phyloP scores from a whole-genome alignment of 257 asterid species.

The Fraxinus excelsior region DNA sequence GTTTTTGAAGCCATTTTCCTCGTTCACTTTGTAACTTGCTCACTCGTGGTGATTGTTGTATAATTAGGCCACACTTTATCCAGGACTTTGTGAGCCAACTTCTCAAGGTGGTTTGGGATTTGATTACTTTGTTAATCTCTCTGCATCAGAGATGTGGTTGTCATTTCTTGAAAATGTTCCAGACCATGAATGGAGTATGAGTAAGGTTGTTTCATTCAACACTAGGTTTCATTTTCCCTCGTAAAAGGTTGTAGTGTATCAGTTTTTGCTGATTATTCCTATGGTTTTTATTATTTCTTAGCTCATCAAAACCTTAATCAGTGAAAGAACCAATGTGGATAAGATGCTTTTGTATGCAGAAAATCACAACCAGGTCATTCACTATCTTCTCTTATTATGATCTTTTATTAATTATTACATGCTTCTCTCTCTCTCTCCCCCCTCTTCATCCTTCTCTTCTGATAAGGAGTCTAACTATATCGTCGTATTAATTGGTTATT shows the following conservation, averaged over 20 bases:
- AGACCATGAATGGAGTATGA: constrained; percentile 93
- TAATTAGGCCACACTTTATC: constrained; percentile 80
- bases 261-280: constrained; percentile 17
- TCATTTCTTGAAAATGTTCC: constrained; percentile 70
- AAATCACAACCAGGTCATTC: constrained; percentile 89
- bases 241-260: constrained; percentile 12
- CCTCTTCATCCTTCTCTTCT: not conserved
- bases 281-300: constrained; percentile 34
- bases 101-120: constrained; percentile 98
- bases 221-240: constrained; percentile 19
- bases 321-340: constrained; percentile 52
- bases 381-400: constrained; percentile 14
- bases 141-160: constrained; percentile 92
- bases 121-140: constrained; percentile 83
- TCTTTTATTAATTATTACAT: not conserved
- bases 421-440: not conserved
- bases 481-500: constrained; percentile 14
- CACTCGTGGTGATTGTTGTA: constrained; percentile 23
- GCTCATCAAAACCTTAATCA: constrained; percentile 73
- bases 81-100: constrained; percentile 88
- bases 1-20: not conserved
- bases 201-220: constrained; percentile 60
- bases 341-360: constrained; percentile 93
- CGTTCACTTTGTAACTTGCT: constrained; percentile 1
- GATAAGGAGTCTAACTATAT: not conserved